A percentile compares a stretch with the other conserved stretches of the same genome.
Conservation (phyloP, 2,329 filamentous ascomycete species). For the Fusarium sp. region DNA sequence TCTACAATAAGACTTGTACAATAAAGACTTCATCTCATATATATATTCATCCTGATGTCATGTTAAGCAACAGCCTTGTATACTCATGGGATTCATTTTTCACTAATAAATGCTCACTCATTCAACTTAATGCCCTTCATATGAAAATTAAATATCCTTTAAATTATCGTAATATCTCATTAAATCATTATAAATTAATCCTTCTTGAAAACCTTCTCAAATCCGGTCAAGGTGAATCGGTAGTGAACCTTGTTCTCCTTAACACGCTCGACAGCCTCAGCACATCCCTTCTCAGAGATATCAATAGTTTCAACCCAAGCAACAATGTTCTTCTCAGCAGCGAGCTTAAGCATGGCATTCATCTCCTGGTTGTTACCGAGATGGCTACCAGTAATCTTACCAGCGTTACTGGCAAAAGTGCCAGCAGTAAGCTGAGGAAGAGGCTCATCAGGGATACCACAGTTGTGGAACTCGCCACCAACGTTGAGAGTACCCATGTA, state of each 20-base stretch:
- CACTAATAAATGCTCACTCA: background rate
- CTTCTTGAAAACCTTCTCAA: conserved; percentile 70
- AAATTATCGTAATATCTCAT: background rate
- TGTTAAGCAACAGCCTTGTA: too few relatives aligned
- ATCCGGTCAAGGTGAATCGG: conserved; percentile 76
- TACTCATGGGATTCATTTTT: background rate
- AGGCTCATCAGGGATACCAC: conserved; percentile 66
- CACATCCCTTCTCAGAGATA: conserved; percentile 74
- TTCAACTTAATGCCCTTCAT: rapidly evolving
- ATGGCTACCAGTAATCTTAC: conserved; percentile 66
- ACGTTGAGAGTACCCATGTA: conserved; percentile 66
- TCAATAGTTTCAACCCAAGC: conserved; percentile 72
- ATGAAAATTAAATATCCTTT: background rate
- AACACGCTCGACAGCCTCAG: conserved; percentile 76
- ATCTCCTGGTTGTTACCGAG: conserved; percentile 72
- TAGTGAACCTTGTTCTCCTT: conserved; percentile 79
- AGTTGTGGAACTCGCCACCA: conserved; percentile 67
- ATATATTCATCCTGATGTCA: background rate
- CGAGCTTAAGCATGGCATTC: conserved; percentile 67
- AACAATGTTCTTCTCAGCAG: conserved; percentile 65
- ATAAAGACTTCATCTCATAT: background rate
- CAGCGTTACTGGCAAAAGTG: conserved; percentile 62
- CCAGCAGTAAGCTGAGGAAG: conserved; percentile 57
- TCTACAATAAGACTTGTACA: background rate
- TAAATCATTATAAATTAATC: background rate